A percentile compares a stretch with the other conserved stretches of the same genome.
phyloP scores from a whole-genome alignment of 2,329 filamentous ascomycete genomes.

The Aureobasidium pullulans region DNA sequence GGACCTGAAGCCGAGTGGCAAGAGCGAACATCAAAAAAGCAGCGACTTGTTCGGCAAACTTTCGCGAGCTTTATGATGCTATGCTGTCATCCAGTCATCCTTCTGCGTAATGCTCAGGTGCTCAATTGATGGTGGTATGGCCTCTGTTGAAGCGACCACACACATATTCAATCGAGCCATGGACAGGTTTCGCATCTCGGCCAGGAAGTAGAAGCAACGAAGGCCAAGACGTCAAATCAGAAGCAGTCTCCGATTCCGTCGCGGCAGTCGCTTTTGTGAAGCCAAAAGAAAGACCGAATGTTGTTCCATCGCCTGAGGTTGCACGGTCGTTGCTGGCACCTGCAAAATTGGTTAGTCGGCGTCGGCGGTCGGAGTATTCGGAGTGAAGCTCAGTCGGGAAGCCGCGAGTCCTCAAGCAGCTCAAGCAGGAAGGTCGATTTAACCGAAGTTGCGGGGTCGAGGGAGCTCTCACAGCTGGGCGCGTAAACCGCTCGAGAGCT shows the following conservation, averaged over 20 bases:
- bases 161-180: not conserved
- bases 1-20: conserved; percentile 4
- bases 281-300: not conserved
- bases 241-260: conserved; percentile 1
- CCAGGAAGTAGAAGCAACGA: not conserved
- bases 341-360: not conserved
- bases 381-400: not conserved
- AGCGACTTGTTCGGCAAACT: not conserved
- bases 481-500: conserved; percentile 8
- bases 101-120: not conserved
- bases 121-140: not conserved
- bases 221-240: not conserved
- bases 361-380: not conserved
- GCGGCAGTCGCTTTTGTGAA: not conserved
- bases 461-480: not conserved
- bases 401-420: not conserved
- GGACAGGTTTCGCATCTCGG: not conserved
- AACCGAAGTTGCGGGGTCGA: not conserved
- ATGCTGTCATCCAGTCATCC: not conserved
- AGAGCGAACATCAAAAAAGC: conserved; percentile 8
- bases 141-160: not conserved
- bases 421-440: not conserved
- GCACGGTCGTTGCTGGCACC: not conserved
- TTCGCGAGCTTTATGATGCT: not conserved
- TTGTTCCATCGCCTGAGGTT: not conserved